phyloP scores from a whole-genome alignment of 176 grass and related monocot genomes.

The Eragrostis curvula region DNA sequence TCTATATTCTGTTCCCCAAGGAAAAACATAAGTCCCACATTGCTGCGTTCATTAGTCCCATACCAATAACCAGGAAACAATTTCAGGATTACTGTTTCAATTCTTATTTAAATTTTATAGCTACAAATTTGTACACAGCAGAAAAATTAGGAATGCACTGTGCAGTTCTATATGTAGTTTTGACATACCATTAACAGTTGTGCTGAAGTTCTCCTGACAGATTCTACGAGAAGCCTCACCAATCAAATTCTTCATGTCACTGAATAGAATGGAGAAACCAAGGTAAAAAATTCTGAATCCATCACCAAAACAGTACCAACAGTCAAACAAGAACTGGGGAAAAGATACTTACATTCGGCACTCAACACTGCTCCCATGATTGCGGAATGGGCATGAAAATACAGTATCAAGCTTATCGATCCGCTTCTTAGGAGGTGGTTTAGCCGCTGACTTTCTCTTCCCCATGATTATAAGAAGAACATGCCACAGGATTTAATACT shows the following conservation, averaged over 20 bases:
- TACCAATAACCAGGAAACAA: neutral
- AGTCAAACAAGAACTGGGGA: neutral
- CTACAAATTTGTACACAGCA: neutral
- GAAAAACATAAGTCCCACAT: neutral
- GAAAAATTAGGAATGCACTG: neutral
- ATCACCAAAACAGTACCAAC: neutral
- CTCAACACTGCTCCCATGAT: slow-evolving; percentile 72
- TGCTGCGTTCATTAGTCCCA: neutral
- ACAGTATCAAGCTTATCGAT: slow-evolving; percentile 81
- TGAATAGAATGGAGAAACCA: slow-evolving; percentile 37
- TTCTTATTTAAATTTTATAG: too few relatives aligned
- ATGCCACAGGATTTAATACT: too few relatives aligned
- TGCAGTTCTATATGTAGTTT: slow-evolving; percentile 30
- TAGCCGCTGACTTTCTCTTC: slow-evolving; percentile 71
- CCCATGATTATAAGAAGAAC: too few relatives aligned
- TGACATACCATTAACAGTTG: slow-evolving; percentile 67
- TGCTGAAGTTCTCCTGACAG: slow-evolving; percentile 89
- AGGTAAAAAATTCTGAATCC: slow-evolving; percentile 34
- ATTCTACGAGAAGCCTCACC: slow-evolving; percentile 82
- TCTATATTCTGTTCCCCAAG: slow-evolving; percentile 1
- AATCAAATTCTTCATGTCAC: slow-evolving; percentile 90
- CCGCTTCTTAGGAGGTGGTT: slow-evolving; percentile 80
- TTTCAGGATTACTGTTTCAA: neutral
- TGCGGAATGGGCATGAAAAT: slow-evolving; percentile 84
- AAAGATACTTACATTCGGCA: slow-evolving; percentile 64